These are phyloP conservation scores for Cyberlindnera euphorbiae DNA, from an alignment of 805 yeast genomes.

Conservation along the genomic window DNA sequence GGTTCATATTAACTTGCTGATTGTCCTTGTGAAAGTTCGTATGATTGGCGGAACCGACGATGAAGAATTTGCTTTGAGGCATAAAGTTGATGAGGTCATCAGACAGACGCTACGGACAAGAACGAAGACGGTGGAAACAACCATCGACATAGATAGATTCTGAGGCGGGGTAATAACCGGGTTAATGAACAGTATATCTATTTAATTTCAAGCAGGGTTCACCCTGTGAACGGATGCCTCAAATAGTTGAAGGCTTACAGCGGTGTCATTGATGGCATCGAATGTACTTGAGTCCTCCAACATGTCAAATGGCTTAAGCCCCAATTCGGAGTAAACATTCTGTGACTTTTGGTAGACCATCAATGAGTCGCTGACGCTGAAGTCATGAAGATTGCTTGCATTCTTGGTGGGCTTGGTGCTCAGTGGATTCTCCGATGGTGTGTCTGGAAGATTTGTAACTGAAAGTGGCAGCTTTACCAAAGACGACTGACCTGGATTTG, in stretches of 20 bases:
- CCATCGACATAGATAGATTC: slow-evolving; percentile 38
- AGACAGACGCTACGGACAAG: slow-evolving; percentile 25
- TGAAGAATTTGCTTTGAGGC: slow-evolving; percentile 55
- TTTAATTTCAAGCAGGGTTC: slow-evolving; percentile 31
- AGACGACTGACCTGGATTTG: slow-evolving; percentile 25
- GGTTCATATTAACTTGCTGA: slow-evolving; percentile 55
- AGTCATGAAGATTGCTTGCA: slow-evolving; percentile 22
- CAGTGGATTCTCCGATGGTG: slow-evolving; percentile 3
- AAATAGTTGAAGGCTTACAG: slow-evolving; percentile 49
- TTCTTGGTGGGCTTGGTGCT: neutral
- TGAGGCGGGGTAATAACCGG: slow-evolving; percentile 5
- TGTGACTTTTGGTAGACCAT: slow-evolving; percentile 25
- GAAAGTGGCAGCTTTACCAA: slow-evolving; percentile 25
- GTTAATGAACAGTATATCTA: neutral
- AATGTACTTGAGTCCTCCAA: slow-evolving; percentile 52
- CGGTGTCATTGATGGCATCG: slow-evolving; percentile 45
- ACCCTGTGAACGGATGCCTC: slow-evolving; percentile 45
- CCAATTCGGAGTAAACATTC: slow-evolving; percentile 32
- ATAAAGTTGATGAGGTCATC: slow-evolving; percentile 41
- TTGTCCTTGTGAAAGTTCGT: slow-evolving; percentile 48
- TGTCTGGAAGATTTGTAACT: slow-evolving; percentile 20
- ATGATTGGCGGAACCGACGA: slow-evolving; percentile 72
- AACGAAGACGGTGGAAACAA: slow-evolving; percentile 33
- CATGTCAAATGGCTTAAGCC: slow-evolving; percentile 47
- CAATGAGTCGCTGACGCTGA: slow-evolving; percentile 18